These are phyloP conservation scores for Globisporangium recalcitrans DNA, from an alignment of 352 stramenopile species.

Conservation along the genomic window DNA sequence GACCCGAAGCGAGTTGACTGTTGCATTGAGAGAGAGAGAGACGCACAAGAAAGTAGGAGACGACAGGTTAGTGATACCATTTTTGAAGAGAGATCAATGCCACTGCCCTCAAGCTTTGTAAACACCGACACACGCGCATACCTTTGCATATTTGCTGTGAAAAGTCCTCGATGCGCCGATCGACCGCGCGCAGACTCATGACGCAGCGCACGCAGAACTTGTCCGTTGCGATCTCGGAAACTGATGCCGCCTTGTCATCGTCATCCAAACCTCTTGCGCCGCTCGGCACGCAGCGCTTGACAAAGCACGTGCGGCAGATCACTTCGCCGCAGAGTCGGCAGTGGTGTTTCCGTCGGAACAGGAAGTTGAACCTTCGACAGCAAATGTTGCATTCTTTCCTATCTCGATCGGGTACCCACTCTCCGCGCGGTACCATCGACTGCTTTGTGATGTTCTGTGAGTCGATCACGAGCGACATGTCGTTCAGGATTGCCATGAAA, in stretches of 20 bases:
- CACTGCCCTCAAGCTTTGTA: neutral
- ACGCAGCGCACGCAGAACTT: slow-evolving; percentile 60
- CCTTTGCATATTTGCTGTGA: slow-evolving; percentile 29
- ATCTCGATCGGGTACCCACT: slow-evolving; percentile 36
- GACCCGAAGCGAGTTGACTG: slow-evolving; percentile 16
- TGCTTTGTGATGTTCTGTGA: slow-evolving; percentile 45
- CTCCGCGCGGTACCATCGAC: slow-evolving; percentile 18
- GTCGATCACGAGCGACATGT: slow-evolving; percentile 54
- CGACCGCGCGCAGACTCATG: slow-evolving; percentile 35
- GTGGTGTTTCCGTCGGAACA: slow-evolving; percentile 37
- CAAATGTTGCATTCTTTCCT: slow-evolving; percentile 22
- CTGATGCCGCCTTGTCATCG: neutral
- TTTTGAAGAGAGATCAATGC: neutral
- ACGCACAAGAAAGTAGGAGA: neutral
- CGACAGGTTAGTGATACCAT: neutral
- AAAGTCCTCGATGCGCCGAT: slow-evolving; percentile 30
- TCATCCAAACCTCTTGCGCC: slow-evolving; percentile 1
- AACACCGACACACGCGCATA: neutral
- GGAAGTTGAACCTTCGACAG: slow-evolving; percentile 19
- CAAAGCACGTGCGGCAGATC: slow-evolving; percentile 45
- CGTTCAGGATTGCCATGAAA: slow-evolving; percentile 41
- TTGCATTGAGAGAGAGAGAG: neutral
- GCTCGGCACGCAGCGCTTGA: slow-evolving; percentile 30
- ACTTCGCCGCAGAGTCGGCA: slow-evolving; percentile 49
- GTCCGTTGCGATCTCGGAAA: slow-evolving; percentile 24